Conservation (phyloP, 2,329 filamentous ascomycete genomes). For the Microcyclosporella mali region DNA sequence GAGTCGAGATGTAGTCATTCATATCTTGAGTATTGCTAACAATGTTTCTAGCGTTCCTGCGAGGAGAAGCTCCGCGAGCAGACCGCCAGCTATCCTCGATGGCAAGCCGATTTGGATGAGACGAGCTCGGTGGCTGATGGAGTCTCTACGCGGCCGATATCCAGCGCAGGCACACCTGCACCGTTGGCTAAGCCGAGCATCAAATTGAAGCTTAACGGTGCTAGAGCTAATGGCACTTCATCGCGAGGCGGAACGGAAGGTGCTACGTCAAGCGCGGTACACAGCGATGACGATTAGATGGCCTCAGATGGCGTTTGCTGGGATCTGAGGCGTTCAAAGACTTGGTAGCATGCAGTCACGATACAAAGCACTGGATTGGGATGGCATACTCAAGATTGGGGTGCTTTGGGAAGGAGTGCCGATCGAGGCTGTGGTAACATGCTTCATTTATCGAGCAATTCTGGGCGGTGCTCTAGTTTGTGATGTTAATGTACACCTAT, state of each 20-base stretch:
- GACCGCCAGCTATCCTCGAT: constrained; percentile 50
- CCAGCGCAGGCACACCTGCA: constrained; percentile 58
- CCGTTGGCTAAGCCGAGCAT: constrained; percentile 46
- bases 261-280: constrained; percentile 39
- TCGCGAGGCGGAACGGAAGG: constrained; percentile 38
- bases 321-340: not conserved
- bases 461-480: too few relatives aligned
- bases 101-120: constrained; percentile 51
- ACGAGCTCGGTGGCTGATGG: constrained; percentile 43
- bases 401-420: too few relatives aligned
- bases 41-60: constrained; percentile 32
- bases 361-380: too few relatives aligned
- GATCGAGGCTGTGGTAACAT: too few relatives aligned
- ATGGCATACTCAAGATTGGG: too few relatives aligned
- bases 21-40: constrained; percentile 3
- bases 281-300: constrained; percentile 50
- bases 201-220: constrained; percentile 60
- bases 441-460: too few relatives aligned
- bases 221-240: constrained; percentile 39
- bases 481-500: too few relatives aligned
- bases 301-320: not conserved
- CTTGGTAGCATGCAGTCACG: too few relatives aligned
- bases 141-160: constrained; percentile 44
- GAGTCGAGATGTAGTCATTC: constrained; percentile 36
- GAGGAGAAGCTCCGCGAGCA: constrained; percentile 49